Percentiles rank a stretch among this genome's conserved stretches.
These are phyloP conservation scores for Pythium chondricola DNA, from an alignment of 352 stramenopile genomes.

Conservation along the genomic window DNA sequence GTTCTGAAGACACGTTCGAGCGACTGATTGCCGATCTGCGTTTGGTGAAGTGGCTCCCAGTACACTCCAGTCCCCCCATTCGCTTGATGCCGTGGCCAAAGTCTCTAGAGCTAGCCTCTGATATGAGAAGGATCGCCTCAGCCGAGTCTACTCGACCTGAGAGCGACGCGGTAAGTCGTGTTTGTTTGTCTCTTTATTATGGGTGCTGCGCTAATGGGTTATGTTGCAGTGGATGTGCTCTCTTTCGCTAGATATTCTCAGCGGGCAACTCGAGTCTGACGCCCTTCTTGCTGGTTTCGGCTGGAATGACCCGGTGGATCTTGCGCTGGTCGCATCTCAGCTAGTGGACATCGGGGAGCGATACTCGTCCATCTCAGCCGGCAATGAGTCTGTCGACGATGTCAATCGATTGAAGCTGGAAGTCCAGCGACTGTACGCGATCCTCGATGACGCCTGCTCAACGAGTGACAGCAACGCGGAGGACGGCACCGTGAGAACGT, in stretches of 20 bases:
- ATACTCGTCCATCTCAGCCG: neutral
- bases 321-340: slow-evolving; percentile 30
- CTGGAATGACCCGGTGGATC: slow-evolving; percentile 36
- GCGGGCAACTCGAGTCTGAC: slow-evolving; percentile 46
- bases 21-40: slow-evolving; percentile 2
- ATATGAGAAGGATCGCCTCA: slow-evolving; percentile 24
- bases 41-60: slow-evolving; percentile 13
- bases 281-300: slow-evolving; percentile 48
- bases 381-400: slow-evolving; percentile 1
- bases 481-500: neutral
- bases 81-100: slow-evolving; percentile 53
- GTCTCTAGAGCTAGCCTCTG: neutral
- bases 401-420: slow-evolving; percentile 26
- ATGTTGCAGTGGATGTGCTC: slow-evolving; percentile 59
- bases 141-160: slow-evolving; percentile 34
- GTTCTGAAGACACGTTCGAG: slow-evolving; percentile 1
- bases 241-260: slow-evolving; percentile 38
- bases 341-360: slow-evolving; percentile 37
- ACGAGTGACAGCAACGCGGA: slow-evolving; percentile 22
- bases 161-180: slow-evolving; percentile 46
- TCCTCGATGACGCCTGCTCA: slow-evolving; percentile 32
- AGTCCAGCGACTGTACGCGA: slow-evolving; percentile 49
- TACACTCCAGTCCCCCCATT: slow-evolving; percentile 7
- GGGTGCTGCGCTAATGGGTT: neutral
- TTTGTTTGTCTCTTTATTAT: neutral